phyloP scores from a whole-genome alignment of 2,329 filamentous ascomycete genomes.

The Aureobasidium sp. region DNA sequence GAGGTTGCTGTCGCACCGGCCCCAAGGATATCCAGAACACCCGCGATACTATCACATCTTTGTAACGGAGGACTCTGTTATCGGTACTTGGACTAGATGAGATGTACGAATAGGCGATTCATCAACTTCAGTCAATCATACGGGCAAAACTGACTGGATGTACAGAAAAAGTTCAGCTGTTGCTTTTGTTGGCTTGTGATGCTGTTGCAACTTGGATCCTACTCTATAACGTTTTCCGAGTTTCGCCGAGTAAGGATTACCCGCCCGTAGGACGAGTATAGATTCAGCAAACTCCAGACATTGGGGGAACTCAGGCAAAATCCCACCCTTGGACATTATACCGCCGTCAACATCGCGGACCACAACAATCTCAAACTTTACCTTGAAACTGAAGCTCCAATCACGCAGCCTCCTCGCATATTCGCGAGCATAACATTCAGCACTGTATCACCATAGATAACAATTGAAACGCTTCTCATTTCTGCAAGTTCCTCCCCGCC shows the following conservation, averaged over 20 bases:
- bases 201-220: neutral
- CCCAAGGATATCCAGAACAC: slow-evolving; percentile 33
- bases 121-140: neutral
- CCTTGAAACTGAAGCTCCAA: neutral
- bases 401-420: neutral
- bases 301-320: neutral
- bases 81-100: neutral
- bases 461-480: no score
- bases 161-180: neutral
- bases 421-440: no score
- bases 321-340: neutral
- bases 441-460: no score
- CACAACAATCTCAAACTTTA: neutral
- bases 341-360: neutral
- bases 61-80: neutral
- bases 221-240: neutral
- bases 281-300: neutral
- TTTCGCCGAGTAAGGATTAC: neutral
- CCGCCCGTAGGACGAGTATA: neutral
- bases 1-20: slow-evolving; percentile 40
- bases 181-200: neutral
- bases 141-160: neutral
- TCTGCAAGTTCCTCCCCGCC: no score
- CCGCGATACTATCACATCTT: slow-evolving; percentile 3
- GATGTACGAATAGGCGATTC: neutral